Conservation (phyloP, 345 rosid species). For the Linum usitatissimum region DNA sequence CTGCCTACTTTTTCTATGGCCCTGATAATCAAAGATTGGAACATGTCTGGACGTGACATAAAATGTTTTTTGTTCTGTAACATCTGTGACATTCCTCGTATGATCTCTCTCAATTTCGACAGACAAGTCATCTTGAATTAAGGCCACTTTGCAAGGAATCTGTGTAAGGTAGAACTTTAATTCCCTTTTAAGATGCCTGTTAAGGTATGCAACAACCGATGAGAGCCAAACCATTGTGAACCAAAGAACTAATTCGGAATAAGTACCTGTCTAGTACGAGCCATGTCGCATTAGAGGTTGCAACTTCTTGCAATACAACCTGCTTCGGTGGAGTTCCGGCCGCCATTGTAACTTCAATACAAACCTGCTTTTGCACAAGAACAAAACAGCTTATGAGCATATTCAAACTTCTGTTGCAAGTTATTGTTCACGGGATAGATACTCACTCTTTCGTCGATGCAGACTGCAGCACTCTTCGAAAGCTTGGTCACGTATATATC, state of each 20-base stretch:
- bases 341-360: slow-evolving; percentile 41
- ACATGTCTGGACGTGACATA: slow-evolving; percentile 33
- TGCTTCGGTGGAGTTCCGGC: slow-evolving; percentile 46
- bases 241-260: background rate
- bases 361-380: slow-evolving; percentile 24
- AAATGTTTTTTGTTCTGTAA: slow-evolving; percentile 19
- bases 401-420: background rate
- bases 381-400: background rate
- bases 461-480: slow-evolving; percentile 29
- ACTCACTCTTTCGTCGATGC: slow-evolving; percentile 39
- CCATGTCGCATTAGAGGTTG: slow-evolving; percentile 35
- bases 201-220: background rate
- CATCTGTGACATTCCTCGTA: slow-evolving; percentile 13
- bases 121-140: slow-evolving; percentile 29
- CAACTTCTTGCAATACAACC: slow-evolving; percentile 41
- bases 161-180: slow-evolving; percentile 31
- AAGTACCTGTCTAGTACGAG: slow-evolving; percentile 43
- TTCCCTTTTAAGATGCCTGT: slow-evolving; percentile 46
- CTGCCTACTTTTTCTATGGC: slow-evolving; percentile 14
- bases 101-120: slow-evolving; percentile 25
- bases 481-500: slow-evolving; percentile 35
- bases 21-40: slow-evolving; percentile 13
- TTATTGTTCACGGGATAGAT: background rate
- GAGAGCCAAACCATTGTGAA: background rate
- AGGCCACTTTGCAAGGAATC: slow-evolving; percentile 42